These are phyloP conservation scores for Paramecium pentaurelia DNA, from an alignment of 73 alveolate genomes.

Conservation along the genomic window DNA sequence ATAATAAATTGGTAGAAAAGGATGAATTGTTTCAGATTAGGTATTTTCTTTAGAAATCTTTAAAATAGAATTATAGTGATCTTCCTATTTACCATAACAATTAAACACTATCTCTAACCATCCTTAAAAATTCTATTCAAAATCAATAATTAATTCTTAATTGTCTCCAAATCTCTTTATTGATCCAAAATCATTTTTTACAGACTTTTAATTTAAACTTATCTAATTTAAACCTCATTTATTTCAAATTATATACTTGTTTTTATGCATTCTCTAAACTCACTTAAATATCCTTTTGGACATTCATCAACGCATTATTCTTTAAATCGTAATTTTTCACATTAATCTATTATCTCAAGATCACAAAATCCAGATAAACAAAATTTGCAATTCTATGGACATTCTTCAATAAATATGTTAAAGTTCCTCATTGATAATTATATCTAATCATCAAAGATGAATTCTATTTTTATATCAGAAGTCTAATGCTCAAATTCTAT, in stretches of 20 bases:
- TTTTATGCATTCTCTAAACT: neutral
- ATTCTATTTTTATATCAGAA: neutral
- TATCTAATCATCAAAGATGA: neutral
- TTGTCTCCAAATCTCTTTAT: neutral
- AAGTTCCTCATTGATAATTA: neutral
- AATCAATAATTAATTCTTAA: neutral
- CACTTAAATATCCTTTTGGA: neutral
- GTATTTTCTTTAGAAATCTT: neutral
- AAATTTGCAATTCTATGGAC: neutral
- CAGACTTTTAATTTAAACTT: neutral
- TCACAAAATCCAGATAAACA: neutral
- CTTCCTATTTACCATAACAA: neutral
- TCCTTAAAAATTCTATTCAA: neutral
- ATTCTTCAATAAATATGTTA: neutral
- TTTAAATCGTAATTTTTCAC: neutral
- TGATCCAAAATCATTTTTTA: neutral
- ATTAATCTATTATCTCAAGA: neutral
- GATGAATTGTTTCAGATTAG: neutral
- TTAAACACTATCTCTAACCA: neutral
- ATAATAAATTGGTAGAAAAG: neutral
- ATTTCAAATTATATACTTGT: neutral
- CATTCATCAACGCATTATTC: neutral
- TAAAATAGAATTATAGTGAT: neutral
- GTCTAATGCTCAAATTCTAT: neutral
- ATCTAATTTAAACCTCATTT: neutral